A percentile compares a stretch with the other conserved stretches of the same genome.
Conservation (phyloP, 305 asterid species). For the Euphrasia arctica region DNA sequence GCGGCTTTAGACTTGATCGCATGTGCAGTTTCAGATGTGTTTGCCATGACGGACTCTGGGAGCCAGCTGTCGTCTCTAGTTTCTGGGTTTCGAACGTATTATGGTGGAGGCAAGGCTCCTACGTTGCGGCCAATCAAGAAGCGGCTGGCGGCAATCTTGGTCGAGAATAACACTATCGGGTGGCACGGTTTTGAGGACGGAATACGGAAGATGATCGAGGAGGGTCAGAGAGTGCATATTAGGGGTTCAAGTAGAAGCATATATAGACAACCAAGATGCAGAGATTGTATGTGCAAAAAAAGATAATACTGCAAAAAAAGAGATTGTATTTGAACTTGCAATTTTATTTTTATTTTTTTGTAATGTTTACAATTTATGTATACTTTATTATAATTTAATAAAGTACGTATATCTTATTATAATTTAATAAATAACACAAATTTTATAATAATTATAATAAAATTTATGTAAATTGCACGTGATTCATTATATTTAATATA, state of each 20-base stretch:
- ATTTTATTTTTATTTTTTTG: too few species aligned
- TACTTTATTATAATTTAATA: too few species aligned
- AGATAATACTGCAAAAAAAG: not conserved
- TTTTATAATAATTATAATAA: too few species aligned
- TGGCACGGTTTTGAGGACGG: conserved; percentile 65
- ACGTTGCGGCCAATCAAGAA: conserved; percentile 81
- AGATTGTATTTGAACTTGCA: too few species aligned
- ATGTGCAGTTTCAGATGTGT: conserved; percentile 82
- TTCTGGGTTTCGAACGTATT: conserved; percentile 82
- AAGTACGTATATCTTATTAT: too few species aligned
- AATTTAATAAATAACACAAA: too few species aligned
- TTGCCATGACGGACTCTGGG: conserved; percentile 89
- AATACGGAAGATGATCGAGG: conserved; percentile 77
- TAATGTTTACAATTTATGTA: too few species aligned
- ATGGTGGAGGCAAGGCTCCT: conserved; percentile 77
- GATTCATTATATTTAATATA: too few species aligned
- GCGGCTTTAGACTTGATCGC: conserved; percentile 93
- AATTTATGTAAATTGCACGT: too few species aligned
- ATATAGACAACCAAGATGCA: conserved; percentile 70
- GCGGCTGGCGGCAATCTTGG: conserved; percentile 78
- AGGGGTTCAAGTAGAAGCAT: conserved; percentile 55
- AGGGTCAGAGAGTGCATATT: conserved; percentile 61
- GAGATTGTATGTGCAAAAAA: conserved; percentile 69
- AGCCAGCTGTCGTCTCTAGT: conserved; percentile 92
- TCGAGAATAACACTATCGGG: conserved; percentile 45